These are phyloP conservation scores for Irpex sp. DNA, from an alignment of 1,284 basidiomycete genomes.

Conservation along the genomic window DNA sequence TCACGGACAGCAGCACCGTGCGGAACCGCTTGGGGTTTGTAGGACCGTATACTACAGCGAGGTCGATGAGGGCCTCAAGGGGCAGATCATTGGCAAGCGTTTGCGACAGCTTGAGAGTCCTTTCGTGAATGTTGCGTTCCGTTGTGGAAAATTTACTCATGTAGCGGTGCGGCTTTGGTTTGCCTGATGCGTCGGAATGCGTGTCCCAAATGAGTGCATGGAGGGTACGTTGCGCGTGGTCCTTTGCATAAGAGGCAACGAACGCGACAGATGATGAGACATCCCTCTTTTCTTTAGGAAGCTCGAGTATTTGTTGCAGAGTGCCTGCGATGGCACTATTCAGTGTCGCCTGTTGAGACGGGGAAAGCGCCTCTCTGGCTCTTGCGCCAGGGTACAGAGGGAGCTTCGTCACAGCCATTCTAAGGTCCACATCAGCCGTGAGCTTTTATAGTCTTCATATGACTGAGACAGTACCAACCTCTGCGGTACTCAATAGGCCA, in stretches of 20 bases:
- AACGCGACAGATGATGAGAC: constrained; percentile 44
- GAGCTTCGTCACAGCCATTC: constrained; percentile 28
- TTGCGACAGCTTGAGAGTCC: constrained; percentile 54
- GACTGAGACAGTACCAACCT: neutral
- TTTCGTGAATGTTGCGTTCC: constrained; percentile 46
- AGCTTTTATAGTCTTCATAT: neutral
- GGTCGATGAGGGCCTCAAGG: constrained; percentile 54
- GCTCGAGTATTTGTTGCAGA: constrained; percentile 41
- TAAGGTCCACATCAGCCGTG: neutral
- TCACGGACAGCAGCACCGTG: constrained; percentile 32
- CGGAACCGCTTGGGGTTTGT: constrained; percentile 42
- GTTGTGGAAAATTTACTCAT: constrained; percentile 24
- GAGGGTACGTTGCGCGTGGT: constrained; percentile 47
- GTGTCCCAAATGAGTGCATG: constrained; percentile 55
- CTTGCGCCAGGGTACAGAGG: constrained; percentile 52
- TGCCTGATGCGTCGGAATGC: neutral
- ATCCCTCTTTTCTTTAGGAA: constrained; percentile 45
- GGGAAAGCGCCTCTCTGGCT: constrained; percentile 45
- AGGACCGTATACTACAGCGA: constrained; percentile 52
- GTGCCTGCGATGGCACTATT: constrained; percentile 44
- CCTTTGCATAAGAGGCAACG: constrained; percentile 53
- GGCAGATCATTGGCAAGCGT: constrained; percentile 45
- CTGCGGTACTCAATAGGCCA: neutral
- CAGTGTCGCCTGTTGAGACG: constrained; percentile 49
- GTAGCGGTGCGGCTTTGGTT: neutral